phyloP scores from a whole-genome alignment of 1,284 basidiomycete species.

The Ganoderma multipileum region DNA sequence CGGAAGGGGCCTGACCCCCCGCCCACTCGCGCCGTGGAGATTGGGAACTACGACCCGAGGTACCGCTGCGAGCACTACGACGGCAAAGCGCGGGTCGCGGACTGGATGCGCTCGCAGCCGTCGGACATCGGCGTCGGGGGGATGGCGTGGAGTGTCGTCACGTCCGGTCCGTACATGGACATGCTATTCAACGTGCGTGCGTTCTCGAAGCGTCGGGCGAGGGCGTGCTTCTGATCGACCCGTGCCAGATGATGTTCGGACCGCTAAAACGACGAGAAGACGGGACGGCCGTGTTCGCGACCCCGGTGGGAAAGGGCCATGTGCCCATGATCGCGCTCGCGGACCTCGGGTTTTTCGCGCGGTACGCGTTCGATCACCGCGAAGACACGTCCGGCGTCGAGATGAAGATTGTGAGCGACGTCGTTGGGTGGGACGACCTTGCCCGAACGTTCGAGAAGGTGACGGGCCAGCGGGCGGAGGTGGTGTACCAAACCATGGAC shows the following conservation, averaged over 20 bases:
- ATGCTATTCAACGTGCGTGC: slow-evolving; percentile 40
- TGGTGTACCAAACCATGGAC: slow-evolving; percentile 46
- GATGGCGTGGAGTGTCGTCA: slow-evolving; percentile 41
- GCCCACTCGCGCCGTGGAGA: slow-evolving; percentile 31
- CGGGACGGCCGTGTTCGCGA: slow-evolving; percentile 39
- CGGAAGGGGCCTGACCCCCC: not conserved
- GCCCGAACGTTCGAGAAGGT: slow-evolving; percentile 51
- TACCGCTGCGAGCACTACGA: slow-evolving; percentile 41
- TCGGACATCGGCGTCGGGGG: slow-evolving; percentile 38
- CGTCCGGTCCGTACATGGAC: slow-evolving; percentile 44
- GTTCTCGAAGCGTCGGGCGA: not conserved
- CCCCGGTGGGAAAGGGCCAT: slow-evolving; percentile 37
- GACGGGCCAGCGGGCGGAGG: slow-evolving; percentile 49
- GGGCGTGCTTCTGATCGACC: not conserved
- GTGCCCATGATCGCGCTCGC: slow-evolving; percentile 41
- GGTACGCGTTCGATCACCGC: slow-evolving; percentile 52
- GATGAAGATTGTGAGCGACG: slow-evolving; percentile 50
- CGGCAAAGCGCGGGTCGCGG: slow-evolving; percentile 52
- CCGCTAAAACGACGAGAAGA: slow-evolving; percentile 38
- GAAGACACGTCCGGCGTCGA: slow-evolving; percentile 47
- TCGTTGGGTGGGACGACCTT: slow-evolving; percentile 52
- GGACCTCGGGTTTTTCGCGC: slow-evolving; percentile 45
- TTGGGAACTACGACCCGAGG: slow-evolving; percentile 42
- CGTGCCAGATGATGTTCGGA: slow-evolving; percentile 36
- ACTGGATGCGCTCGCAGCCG: slow-evolving; percentile 50